Conservation (phyloP, 371 early-diverging fungal species). For the Funneliformis caledonium region DNA sequence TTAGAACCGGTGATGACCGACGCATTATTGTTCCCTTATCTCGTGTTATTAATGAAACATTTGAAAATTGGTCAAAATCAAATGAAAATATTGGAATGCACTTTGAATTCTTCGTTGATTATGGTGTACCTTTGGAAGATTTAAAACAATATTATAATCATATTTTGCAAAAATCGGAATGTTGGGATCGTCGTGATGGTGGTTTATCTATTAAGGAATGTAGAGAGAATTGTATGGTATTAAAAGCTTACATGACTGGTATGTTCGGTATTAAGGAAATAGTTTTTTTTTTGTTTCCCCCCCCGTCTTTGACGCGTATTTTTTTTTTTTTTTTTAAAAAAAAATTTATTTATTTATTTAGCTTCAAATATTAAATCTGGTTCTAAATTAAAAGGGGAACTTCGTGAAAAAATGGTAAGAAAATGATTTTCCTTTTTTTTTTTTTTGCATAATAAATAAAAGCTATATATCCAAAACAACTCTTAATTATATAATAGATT, state of each 20-base stretch:
- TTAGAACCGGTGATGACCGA: slow-evolving; percentile 48
- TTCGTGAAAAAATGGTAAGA: slow-evolving; percentile 34
- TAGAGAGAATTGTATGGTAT: neutral
- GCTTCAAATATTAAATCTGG: neutral
- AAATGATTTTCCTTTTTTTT: neutral
- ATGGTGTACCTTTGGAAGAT: slow-evolving; percentile 37
- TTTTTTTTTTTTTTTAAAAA: neutral
- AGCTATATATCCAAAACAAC: neutral
- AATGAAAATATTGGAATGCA: neutral
- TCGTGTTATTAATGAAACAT: slow-evolving; percentile 43
- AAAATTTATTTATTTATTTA: neutral
- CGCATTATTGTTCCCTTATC: slow-evolving; percentile 50
- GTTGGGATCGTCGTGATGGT: slow-evolving; percentile 35
- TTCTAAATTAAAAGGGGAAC: neutral
- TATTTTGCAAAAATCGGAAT: slow-evolving; percentile 8
- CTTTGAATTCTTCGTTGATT: slow-evolving; percentile 39
- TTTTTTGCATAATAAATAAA: neutral
- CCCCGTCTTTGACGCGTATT: neutral
- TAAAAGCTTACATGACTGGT: slow-evolving; percentile 4
- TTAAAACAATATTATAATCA: slow-evolving; percentile 1
- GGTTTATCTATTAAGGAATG: slow-evolving; percentile 10
- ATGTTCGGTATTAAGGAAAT: neutral
- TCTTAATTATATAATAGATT: neutral
- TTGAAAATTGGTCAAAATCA: slow-evolving; percentile 36
- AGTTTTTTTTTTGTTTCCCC: neutral